phyloP scores from a whole-genome alignment of 306 rosid species.

The Prunus davidiana region DNA sequence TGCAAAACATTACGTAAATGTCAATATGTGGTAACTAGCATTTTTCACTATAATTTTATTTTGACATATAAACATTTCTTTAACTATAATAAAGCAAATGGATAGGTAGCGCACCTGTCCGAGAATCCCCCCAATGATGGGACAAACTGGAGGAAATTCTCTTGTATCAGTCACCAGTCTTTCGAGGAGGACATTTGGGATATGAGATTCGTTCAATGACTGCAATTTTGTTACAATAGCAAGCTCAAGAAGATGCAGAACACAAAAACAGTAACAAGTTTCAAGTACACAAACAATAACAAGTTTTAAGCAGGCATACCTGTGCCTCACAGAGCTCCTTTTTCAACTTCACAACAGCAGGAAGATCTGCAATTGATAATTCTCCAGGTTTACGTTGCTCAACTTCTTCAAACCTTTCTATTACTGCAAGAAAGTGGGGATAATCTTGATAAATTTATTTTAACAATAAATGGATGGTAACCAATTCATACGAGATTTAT shows the following conservation, averaged over 20 bases:
- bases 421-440: conserved; percentile 42
- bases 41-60: neutral
- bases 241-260: conserved; percentile 22
- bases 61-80: neutral
- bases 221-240: conserved; percentile 29
- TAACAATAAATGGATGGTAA: neutral
- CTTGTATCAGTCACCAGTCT: conserved; percentile 54
- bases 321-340: conserved; percentile 70
- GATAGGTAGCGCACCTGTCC: conserved; percentile 64
- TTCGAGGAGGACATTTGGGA: conserved; percentile 68
- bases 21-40: neutral
- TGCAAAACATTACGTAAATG: neutral
- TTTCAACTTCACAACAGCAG: conserved; percentile 62
- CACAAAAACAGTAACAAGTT: too few relatives aligned
- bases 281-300: neutral
- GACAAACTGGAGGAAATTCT: conserved; percentile 98
- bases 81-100: neutral
- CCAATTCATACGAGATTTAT: neutral
- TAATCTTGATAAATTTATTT: neutral
- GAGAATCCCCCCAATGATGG: conserved; percentile 85
- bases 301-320: conserved; percentile 32
- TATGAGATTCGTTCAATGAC: conserved; percentile 68
- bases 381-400: conserved; percentile 67
- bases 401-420: conserved; percentile 78
- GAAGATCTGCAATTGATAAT: conserved; percentile 61